phyloP scores from a whole-genome alignment of 2,329 filamentous ascomycete genomes.

The Aspergillus neoniger region DNA sequence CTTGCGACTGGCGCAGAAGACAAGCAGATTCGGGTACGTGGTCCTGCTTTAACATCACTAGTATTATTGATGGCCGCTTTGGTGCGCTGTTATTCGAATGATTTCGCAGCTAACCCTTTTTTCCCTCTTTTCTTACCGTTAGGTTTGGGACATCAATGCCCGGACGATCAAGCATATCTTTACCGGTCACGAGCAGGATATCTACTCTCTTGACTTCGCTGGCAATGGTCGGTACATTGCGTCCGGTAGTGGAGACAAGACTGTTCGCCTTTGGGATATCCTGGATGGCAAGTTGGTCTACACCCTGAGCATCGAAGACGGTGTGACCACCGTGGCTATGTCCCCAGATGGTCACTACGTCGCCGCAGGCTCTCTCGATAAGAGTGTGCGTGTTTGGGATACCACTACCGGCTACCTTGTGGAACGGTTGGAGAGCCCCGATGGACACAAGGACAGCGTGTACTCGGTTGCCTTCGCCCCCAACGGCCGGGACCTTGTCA shows the following conservation, averaged over 20 bases:
- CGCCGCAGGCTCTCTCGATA: slow-evolving; percentile 91
- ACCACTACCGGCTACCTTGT: slow-evolving; percentile 81
- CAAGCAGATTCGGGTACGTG: slow-evolving; percentile 85
- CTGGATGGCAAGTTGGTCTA: slow-evolving; percentile 79
- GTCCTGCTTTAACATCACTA: not conserved
- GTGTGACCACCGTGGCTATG: slow-evolving; percentile 95
- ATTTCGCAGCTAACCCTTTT: not conserved
- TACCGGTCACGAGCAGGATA: slow-evolving; percentile 96
- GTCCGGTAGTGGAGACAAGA: slow-evolving; percentile 91
- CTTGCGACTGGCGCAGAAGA: slow-evolving; percentile 96
- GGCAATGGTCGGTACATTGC: slow-evolving; percentile 92
- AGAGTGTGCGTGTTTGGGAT: slow-evolving; percentile 98
- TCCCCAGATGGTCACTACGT: slow-evolving; percentile 93
- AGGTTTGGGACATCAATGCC: slow-evolving; percentile 92
- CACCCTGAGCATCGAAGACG: slow-evolving; percentile 90
- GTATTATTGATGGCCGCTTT: not conserved
- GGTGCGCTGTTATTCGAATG: not conserved
- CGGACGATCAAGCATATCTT: slow-evolving; percentile 89
- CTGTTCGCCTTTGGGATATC: slow-evolving; percentile 95
- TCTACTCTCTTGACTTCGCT: slow-evolving; percentile 94
- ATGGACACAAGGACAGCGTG: slow-evolving; percentile 95
- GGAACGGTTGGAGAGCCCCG: slow-evolving; percentile 86
- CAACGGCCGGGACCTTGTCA: slow-evolving; percentile 88
- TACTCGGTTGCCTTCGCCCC: slow-evolving; percentile 97
- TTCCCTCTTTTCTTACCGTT: slow-evolving; percentile 2